Evolutionary conservation across 2,329 filamentous ascomycete genomes (phyloP).

Genomic region (Coniochaeta sp.): DNA sequence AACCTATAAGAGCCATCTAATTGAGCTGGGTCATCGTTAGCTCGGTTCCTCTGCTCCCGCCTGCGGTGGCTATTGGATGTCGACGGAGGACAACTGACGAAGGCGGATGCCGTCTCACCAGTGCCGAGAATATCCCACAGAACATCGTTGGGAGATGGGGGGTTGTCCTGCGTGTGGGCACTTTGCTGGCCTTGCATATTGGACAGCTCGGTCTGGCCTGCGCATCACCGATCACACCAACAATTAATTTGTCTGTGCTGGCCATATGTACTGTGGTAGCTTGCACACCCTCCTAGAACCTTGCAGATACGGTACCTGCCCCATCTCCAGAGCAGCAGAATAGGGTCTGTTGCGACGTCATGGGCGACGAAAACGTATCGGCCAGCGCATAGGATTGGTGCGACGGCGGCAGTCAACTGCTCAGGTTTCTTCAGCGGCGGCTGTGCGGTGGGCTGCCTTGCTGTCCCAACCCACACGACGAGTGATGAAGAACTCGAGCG

Average conservation of each 20-base stretch:
- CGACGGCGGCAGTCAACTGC: neutral
- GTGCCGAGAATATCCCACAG: neutral
- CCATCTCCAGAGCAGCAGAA: constrained; percentile 5
- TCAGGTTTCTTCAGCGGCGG: neutral
- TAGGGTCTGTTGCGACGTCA: constrained; percentile 6
- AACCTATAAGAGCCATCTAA: neutral
- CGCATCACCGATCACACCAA: constrained; percentile 5
- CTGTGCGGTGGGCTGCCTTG: neutral
- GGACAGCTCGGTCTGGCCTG: constrained; percentile 4
- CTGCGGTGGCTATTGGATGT: neutral
- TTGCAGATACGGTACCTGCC: constrained; percentile 2
- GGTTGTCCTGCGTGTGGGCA: constrained; percentile 5
- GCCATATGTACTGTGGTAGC: constrained; percentile 5
- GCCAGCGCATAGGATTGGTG: neutral
- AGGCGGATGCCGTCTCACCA: neutral
- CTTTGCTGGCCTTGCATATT: constrained; percentile 15
- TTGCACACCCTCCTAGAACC: constrained; percentile 4
- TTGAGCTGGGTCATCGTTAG: constrained; percentile 6
- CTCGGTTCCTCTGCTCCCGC: neutral
- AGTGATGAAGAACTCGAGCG: neutral
- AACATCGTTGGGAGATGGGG: neutral
- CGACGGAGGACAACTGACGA: neutral
- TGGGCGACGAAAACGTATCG: neutral
- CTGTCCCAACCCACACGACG: neutral
- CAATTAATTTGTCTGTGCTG: constrained; percentile 7